phyloP scores from a whole-genome alignment of 225 moss, liverwort and hornwort species.

The Sphagnum tenellum region DNA sequence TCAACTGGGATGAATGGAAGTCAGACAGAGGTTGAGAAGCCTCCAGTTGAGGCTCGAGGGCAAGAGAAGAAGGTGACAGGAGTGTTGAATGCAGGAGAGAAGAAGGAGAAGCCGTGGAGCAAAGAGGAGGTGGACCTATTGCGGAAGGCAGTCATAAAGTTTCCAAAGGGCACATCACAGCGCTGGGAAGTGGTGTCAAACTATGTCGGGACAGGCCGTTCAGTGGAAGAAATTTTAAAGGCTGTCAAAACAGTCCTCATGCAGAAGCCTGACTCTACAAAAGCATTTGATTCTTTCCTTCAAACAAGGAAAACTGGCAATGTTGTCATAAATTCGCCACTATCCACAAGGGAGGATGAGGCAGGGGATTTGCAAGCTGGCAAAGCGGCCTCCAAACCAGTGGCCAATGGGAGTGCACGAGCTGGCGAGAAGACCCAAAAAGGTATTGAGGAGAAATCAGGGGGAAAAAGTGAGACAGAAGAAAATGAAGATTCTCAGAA shows the following conservation, averaged over 20 bases:
- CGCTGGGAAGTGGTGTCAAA: slow-evolving; percentile 94
- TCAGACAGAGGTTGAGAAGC: slow-evolving; percentile 11
- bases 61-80: slow-evolving; percentile 25
- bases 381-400: slow-evolving; percentile 5
- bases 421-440: slow-evolving; percentile 14
- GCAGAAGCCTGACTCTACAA: slow-evolving; percentile 84
- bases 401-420: slow-evolving; percentile 19
- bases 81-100: slow-evolving; percentile 29
- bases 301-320: slow-evolving; percentile 61
- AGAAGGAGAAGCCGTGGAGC: slow-evolving; percentile 83
- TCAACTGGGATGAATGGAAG: slow-evolving; percentile 6
- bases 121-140: slow-evolving; percentile 75
- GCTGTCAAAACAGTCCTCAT: slow-evolving; percentile 75
- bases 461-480: slow-evolving; percentile 1
- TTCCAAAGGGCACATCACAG: slow-evolving; percentile 88
- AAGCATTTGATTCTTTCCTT: slow-evolving; percentile 81
- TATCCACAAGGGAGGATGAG: slow-evolving; percentile 64
- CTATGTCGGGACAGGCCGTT: slow-evolving; percentile 73
- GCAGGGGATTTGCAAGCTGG: slow-evolving; percentile 8
- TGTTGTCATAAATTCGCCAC: slow-evolving; percentile 62
- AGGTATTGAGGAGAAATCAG: not conserved
- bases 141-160: slow-evolving; percentile 78
- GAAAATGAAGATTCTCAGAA: slow-evolving; percentile 15
- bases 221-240: slow-evolving; percentile 75
- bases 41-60: slow-evolving; percentile 9